phyloP scores from a whole-genome alignment of 2,329 filamentous ascomycete species.

The Allantophomopsis cytisporea region DNA sequence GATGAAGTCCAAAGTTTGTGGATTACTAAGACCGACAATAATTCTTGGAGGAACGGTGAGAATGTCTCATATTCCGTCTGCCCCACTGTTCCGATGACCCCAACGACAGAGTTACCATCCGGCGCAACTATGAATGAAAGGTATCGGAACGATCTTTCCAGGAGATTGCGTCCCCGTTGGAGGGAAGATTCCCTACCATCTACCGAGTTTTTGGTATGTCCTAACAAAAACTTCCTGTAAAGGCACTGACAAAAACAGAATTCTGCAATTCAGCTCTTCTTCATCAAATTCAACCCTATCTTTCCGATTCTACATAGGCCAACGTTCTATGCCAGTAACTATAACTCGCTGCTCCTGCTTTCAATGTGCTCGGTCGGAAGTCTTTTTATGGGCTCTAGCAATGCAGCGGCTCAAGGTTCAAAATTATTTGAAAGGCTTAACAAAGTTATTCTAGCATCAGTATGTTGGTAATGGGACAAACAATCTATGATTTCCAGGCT shows the following conservation, averaged over 20 bases:
- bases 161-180: too few relatives aligned
- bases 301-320: slow-evolving; percentile 1
- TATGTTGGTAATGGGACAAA: neutral
- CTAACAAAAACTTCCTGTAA: neutral
- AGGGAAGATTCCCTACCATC: neutral
- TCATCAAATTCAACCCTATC: neutral
- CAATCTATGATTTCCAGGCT: neutral
- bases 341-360: slow-evolving; percentile 1
- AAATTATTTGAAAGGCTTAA: slow-evolving; percentile 1
- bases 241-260: slow-evolving; percentile 1
- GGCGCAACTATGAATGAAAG: too few relatives aligned
- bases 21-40: too few relatives aligned
- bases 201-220: slow-evolving; percentile 1
- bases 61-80: too few relatives aligned
- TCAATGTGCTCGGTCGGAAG: neutral
- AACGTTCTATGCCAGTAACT: neutral
- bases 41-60: too few relatives aligned
- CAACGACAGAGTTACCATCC: too few relatives aligned
- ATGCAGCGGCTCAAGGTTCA: neutral
- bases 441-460: neutral
- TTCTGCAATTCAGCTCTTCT: neutral
- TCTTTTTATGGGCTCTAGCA: slow-evolving; percentile 1
- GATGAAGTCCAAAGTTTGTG: too few relatives aligned
- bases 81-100: too few relatives aligned
- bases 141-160: too few relatives aligned